A percentile compares a stretch with the other conserved stretches of the same genome.
Evolutionary conservation across 2,329 filamentous ascomycete species (phyloP).

Genomic region (Verticillium zaregamsianum): DNA sequence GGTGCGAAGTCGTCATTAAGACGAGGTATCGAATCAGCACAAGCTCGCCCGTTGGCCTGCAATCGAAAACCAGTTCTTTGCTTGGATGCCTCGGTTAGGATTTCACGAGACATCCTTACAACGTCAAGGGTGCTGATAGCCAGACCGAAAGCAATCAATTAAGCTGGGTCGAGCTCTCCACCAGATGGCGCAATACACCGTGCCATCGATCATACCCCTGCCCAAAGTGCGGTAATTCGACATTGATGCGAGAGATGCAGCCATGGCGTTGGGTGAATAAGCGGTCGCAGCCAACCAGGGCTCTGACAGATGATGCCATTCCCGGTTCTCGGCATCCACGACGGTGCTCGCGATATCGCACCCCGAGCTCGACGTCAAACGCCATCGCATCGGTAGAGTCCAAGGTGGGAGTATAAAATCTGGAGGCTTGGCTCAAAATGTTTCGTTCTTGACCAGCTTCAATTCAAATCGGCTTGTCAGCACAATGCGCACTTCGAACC

Average conservation of each 20-base stretch:
- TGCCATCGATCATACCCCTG: not conserved
- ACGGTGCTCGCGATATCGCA: not conserved
- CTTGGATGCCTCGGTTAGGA: not conserved
- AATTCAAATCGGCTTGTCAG: not conserved
- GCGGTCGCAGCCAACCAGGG: not conserved
- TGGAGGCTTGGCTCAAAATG: not conserved
- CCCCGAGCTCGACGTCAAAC: not conserved
- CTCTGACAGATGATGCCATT: not conserved
- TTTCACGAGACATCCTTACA: not conserved
- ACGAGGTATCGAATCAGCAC: too few species aligned
- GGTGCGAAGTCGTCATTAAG: too few species aligned
- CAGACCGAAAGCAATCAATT: not conserved
- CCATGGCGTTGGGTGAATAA: not conserved
- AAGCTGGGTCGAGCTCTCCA: not conserved
- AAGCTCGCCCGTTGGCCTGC: not conserved
- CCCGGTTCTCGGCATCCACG: not conserved
- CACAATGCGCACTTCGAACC: slow-evolving; percentile 2
- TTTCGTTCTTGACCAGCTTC: not conserved
- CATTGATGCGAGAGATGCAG: not conserved
- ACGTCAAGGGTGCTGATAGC: not conserved
- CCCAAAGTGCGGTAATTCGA: not conserved
- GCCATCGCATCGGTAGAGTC: not conserved
- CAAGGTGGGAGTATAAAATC: not conserved
- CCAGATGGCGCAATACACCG: not conserved
- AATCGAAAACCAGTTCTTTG: not conserved